Evolutionary conservation across 2,329 filamentous ascomycete genomes (phyloP).

Genomic region (Lizonia empirigonia): DNA sequence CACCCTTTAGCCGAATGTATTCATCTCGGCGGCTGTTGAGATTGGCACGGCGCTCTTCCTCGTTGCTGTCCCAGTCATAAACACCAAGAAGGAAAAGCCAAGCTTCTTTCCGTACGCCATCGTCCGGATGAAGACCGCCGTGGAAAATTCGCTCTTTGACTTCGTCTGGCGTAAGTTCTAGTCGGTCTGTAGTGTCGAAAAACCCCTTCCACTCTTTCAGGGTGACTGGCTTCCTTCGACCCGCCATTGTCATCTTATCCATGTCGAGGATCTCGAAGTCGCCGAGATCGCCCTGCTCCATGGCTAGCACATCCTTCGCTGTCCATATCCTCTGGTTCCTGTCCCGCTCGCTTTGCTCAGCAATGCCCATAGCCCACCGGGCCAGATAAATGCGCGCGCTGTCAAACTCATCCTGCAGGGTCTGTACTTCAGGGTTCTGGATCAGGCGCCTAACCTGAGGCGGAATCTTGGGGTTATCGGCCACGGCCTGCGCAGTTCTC

Average conservation of each 20-base stretch:
- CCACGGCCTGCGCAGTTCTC: constrained; percentile 86
- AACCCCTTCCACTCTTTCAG: constrained; percentile 89
- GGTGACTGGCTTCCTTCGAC: constrained; percentile 77
- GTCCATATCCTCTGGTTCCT: constrained; percentile 89
- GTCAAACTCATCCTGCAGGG: constrained; percentile 94
- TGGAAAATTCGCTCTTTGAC: constrained; percentile 98
- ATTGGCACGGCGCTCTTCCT: constrained; percentile 81
- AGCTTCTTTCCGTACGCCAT: constrained; percentile 92
- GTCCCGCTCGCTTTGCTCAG: constrained; percentile 93
- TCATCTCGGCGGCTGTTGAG: constrained; percentile 87
- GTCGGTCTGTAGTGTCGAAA: constrained; percentile 78
- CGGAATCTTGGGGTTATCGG: constrained; percentile 88
- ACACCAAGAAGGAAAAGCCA: constrained; percentile 95
- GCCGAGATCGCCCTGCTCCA: constrained; percentile 92
- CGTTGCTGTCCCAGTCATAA: constrained; percentile 89
- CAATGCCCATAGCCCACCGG: constrained; percentile 97
- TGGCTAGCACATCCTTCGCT: constrained; percentile 86
- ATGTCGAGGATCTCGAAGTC: constrained; percentile 93
- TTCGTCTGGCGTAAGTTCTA: constrained; percentile 84
- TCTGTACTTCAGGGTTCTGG: constrained; percentile 92
- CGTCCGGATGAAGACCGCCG: constrained; percentile 84
- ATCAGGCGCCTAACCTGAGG: constrained; percentile 85
- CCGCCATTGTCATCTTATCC: constrained; percentile 75
- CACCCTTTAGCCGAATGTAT: constrained; percentile 89
- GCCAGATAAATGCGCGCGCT: constrained; percentile 93